Evolutionary conservation across 257 asterid species (phyloP), one percentile per base, ranked within the genome.

Genomic region (Solanum neorickii): DNA sequence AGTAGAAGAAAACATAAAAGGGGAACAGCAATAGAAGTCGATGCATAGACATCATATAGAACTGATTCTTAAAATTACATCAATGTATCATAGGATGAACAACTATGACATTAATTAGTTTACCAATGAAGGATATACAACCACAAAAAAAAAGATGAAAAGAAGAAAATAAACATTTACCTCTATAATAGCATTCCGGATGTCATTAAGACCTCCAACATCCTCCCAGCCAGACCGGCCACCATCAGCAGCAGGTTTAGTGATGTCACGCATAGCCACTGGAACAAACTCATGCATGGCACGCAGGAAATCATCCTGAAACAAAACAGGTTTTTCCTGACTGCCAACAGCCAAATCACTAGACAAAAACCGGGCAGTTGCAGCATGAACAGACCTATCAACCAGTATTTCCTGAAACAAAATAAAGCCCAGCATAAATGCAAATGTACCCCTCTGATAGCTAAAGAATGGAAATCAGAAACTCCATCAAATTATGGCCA

Each of bases 131-230:
- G 29, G 85, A 49, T 29, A 49, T 20, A 31, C 46, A 49, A 82
- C 85, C 85, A 52, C 69, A 29, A 49, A 29, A 46, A 74, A 52
- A 52, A 76, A 13, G 83, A n/a, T 25, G 72, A 33, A 39, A 29
- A 11, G 41, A 31, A 87, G 72, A 89, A 87, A 82, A 83, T 73
- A 66, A 42, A 11, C 78, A 46, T 44, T 66, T 90, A 93, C 98
- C 98, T 97, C 99, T 91, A 89, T 92, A 87, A 97, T 96, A 87
- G 98, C 89, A 87, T 89, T 95, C 70, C 89, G 94, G 84, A 96
- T 95, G 90, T 93, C 98, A 87, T 91, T 91, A 92, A 97, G 99
- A 87, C 99, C 99, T 66, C 99, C 99, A 88, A 97, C 99, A 94
- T 97, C 99, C 88, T 93, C 99, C 99, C 99, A 97, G 89, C 99